Evolutionary conservation across 1,284 basidiomycete genomes (phyloP), one percentile per base, ranked within the genome.

Genomic region (Kalmanozyma brasiliensis): DNA sequence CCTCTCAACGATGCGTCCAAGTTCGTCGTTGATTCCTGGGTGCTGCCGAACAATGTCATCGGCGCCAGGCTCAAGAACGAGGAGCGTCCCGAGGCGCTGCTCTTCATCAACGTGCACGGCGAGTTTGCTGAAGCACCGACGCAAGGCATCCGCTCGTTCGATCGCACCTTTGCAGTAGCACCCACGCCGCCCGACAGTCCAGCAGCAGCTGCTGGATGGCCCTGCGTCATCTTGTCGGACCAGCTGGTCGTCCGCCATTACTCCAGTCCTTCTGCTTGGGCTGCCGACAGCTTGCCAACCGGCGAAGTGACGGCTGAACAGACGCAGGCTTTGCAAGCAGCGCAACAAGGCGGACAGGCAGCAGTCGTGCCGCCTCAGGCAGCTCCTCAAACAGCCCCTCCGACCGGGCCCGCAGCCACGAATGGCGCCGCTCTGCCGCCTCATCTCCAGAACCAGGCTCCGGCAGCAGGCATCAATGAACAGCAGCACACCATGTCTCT

Each of bases 1-100:
- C 96, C 80, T 77, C 85, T 82, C 86, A 88, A 63, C 83, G 84
- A 85, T 6, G 61, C 78, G 6, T 55, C 67, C 53, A 93, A 91
- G 81, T 98, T 97, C 82, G 89, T 89, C 65, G 87, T 97, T 33
- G 95, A 98, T 80, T 88, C 91, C 0, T 95, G 92, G 87, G 76
- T 83, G 22, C 67, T 84, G 52, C 80, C 82, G 0, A 81, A 79
- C 38, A 62, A 89, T 89, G 73, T 69, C 16, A 63, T 80, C n/a
- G 57, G 73, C 8, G 78, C 78, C 4, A 60, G 68, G 29, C 57
- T 77, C 24, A 51, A 53, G 33, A 71, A 63, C 14, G 49, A 61
- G 20, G 72, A 49, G 86, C 84, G 80, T 13, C 83, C 82, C 6
- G 82, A 84, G 34, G 84, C 85, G 7, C 82, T 85, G 47, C 83